These are phyloP conservation scores for Pseudopyricularia javanii DNA, from an alignment of 2,329 filamentous ascomycete species.

Conservation along the genomic window DNA sequence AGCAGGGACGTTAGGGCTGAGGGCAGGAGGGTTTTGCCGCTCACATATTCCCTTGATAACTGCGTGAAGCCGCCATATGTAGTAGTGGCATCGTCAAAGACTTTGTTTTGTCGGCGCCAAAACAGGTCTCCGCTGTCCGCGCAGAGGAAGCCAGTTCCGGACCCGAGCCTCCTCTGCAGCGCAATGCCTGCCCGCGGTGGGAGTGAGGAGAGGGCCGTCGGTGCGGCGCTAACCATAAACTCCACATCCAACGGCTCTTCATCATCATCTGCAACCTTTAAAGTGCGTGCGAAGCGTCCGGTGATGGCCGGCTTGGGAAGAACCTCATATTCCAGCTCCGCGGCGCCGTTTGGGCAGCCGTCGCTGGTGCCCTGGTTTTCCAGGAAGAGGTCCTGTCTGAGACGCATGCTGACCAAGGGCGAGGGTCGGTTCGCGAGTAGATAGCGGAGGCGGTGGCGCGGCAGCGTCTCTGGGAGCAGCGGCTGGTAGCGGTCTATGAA, in stretches of 20 bases:
- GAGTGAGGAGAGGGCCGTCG: constrained; percentile 1
- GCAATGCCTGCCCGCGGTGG: constrained; percentile 18
- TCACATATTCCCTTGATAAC: neutral
- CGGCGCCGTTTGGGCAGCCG: constrained; percentile 9
- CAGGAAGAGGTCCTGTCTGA: constrained; percentile 25
- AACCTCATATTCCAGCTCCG: constrained; percentile 24
- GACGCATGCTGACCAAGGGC: constrained; percentile 21
- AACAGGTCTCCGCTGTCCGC: constrained; percentile 27
- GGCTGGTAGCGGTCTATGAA: constrained; percentile 26
- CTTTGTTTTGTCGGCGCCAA: constrained; percentile 4
- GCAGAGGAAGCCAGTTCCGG: constrained; percentile 23
- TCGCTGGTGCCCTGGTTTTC: constrained; percentile 2
- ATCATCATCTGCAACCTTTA: constrained; percentile 11
- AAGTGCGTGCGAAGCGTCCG: constrained; percentile 20
- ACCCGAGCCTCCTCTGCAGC: constrained; percentile 17
- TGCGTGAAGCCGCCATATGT: constrained; percentile 3
- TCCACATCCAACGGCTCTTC: constrained; percentile 23
- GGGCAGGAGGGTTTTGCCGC: neutral
- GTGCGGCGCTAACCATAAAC: constrained; percentile 12
- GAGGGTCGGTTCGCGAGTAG: constrained; percentile 24
- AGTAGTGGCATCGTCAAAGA: neutral
- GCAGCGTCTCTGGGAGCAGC: constrained; percentile 20
- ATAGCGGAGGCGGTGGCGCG: constrained; percentile 21
- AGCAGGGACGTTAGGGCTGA: neutral
- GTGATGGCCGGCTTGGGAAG: constrained; percentile 24